Percentiles rank a stretch among this genome's conserved stretches.
These are phyloP conservation scores for Emericellopsis cladophorae DNA, from an alignment of 2,329 filamentous ascomycete genomes.

Conservation along the genomic window DNA sequence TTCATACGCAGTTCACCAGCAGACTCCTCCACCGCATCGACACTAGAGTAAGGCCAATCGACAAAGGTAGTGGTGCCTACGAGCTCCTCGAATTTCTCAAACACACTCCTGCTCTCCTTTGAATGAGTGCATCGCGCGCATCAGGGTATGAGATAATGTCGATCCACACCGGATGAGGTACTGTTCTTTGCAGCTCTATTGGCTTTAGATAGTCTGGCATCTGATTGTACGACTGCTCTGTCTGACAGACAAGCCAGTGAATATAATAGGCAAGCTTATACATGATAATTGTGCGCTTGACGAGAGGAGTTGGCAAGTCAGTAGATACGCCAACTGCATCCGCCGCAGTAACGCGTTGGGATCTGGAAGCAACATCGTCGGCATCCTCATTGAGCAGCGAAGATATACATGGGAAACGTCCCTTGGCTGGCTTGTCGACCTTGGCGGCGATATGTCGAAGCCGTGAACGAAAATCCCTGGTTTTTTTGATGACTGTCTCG, in stretches of 20 bases:
- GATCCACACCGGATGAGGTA: constrained; percentile 13
- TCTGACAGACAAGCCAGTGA: constrained; percentile 10
- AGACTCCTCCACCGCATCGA: background rate
- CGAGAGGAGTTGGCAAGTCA: constrained; percentile 3
- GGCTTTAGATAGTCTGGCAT: constrained; percentile 10
- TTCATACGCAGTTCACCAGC: background rate
- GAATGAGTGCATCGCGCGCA: constrained; percentile 8
- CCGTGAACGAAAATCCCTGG: background rate
- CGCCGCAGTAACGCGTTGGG: constrained; percentile 4
- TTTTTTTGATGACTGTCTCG: constrained; percentile 2
- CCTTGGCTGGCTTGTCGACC: background rate
- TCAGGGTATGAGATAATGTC: constrained; percentile 10
- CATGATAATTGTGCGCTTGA: constrained; percentile 9
- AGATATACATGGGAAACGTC: constrained; percentile 10
- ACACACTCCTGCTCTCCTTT: constrained; percentile 3
- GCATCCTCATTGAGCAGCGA: constrained; percentile 10
- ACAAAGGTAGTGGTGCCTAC: background rate
- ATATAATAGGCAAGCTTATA: constrained; percentile 6
- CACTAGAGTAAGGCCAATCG: background rate
- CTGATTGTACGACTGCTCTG: constrained; percentile 10
- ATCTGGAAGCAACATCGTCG: background rate
- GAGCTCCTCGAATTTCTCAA: background rate
- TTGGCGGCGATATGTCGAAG: background rate
- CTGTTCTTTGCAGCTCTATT: constrained; percentile 10
- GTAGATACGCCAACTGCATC: constrained; percentile 7